phyloP scores from a whole-genome alignment of 2,329 filamentous ascomycete genomes.

The Xylaria sp. region DNA sequence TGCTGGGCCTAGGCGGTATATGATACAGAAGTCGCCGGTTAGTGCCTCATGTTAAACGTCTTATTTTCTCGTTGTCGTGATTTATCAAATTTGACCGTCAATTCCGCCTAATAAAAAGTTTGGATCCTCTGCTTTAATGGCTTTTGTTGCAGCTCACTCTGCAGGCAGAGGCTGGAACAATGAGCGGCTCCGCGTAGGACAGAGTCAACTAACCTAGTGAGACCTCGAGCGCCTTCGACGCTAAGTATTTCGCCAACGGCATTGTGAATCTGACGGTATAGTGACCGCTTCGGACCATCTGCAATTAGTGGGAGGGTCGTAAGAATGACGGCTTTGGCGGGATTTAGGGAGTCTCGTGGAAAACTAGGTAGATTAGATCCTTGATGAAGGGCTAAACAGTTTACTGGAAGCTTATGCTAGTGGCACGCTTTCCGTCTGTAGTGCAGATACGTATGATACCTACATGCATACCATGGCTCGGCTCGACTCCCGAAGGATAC shows the following conservation, averaged over 20 bases:
- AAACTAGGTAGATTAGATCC: background rate
- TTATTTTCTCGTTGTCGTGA: no score
- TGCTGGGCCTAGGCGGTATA: no score
- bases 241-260: background rate
- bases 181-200: no score
- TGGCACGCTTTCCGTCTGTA: background rate
- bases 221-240: background rate
- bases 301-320: background rate
- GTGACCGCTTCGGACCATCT: conserved; percentile 1
- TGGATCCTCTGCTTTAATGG: no score
- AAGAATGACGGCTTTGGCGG: conserved; percentile 30
- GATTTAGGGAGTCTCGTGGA: background rate
- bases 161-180: no score
- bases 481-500: background rate
- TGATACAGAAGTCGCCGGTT: no score
- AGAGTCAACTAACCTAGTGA: background rate
- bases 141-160: no score
- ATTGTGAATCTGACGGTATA: conserved; percentile 17
- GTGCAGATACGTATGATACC: background rate
- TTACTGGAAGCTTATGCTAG: conserved; percentile 7
- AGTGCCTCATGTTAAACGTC: no score
- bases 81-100: no score
- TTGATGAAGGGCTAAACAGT: background rate
- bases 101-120: no score
- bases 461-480: background rate